Conservation (phyloP, 2,329 filamentous ascomycete species). For the Cladosporium oxysporum region DNA sequence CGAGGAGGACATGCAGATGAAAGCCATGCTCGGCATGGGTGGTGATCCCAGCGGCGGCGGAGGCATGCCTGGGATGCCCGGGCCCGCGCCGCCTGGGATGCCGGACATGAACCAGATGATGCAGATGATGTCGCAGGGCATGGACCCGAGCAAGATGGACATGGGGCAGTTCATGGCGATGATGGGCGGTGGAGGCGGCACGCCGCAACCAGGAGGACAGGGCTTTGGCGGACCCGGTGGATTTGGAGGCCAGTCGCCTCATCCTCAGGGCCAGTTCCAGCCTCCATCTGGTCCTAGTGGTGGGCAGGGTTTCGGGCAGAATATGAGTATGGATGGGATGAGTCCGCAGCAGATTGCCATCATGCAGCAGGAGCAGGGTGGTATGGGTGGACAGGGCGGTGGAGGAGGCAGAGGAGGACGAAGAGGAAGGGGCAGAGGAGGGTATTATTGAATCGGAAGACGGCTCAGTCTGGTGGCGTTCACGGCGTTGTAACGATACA, state of each 20-base stretch:
- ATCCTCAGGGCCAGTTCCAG: slow-evolving; percentile 15
- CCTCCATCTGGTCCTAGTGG: slow-evolving; percentile 11
- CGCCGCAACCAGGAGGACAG: slow-evolving; percentile 22
- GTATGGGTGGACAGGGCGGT: slow-evolving; percentile 17
- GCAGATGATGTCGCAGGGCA: slow-evolving; percentile 58
- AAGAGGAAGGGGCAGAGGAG: slow-evolving; percentile 24
- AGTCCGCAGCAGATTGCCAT: slow-evolving; percentile 40
- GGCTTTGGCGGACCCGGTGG: slow-evolving; percentile 24
- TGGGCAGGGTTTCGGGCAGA: slow-evolving; percentile 8
- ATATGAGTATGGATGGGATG: slow-evolving; percentile 34
- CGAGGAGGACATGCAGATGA: slow-evolving; percentile 63
- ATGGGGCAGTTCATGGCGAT: slow-evolving; percentile 57
- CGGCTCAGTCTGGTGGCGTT: neutral
- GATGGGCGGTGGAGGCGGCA: slow-evolving; percentile 46
- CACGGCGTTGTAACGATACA: slow-evolving; percentile 7
- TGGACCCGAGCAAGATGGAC: slow-evolving; percentile 55
- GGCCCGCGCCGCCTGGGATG: slow-evolving; percentile 43
- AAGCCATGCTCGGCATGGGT: slow-evolving; percentile 61
- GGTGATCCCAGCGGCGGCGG: slow-evolving; percentile 31
- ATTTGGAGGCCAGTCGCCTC: slow-evolving; percentile 15
- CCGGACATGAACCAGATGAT: slow-evolving; percentile 58
- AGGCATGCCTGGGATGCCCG: slow-evolving; percentile 40
- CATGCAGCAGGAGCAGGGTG: slow-evolving; percentile 35
- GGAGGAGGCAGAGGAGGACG: slow-evolving; percentile 36
- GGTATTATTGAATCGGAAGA: slow-evolving; percentile 19